Evolutionary conservation across 331 rosid species (phyloP).

Genomic region (Arachis monticola): DNA sequence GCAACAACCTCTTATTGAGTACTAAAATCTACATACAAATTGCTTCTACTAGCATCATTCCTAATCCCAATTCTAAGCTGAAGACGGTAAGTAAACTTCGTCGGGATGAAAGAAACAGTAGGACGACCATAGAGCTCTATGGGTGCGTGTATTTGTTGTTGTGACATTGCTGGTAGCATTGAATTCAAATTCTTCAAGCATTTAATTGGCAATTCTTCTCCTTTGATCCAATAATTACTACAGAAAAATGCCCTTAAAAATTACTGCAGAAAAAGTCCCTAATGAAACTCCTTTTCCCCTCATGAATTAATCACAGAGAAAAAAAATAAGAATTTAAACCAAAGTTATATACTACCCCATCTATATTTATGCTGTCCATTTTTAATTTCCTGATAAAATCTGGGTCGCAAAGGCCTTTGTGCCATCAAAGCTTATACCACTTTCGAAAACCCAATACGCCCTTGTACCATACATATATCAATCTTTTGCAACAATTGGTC

Average conservation of each 20-base stretch:
- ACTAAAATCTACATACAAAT: slow-evolving; percentile 69
- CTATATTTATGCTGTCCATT: too few species aligned
- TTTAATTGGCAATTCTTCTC: slow-evolving; percentile 59
- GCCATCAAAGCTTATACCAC: too few species aligned
- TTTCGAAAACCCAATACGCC: too few species aligned
- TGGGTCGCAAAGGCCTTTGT: too few species aligned
- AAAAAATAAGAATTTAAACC: too few species aligned
- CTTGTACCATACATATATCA: too few species aligned
- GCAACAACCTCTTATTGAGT: slow-evolving; percentile 62
- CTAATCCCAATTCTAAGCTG: slow-evolving; percentile 84
- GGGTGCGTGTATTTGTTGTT: slow-evolving; percentile 75
- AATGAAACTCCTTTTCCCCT: slow-evolving; percentile 66
- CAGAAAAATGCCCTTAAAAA: slow-evolving; percentile 52
- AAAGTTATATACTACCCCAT: too few species aligned
- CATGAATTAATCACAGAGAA: slow-evolving; percentile 24
- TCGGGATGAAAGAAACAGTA: slow-evolving; percentile 79
- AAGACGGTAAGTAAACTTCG: slow-evolving; percentile 87
- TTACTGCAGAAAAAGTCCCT: slow-evolving; percentile 44
- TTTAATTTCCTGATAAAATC: too few species aligned
- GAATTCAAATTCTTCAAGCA: slow-evolving; percentile 43
- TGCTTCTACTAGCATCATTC: slow-evolving; percentile 65
- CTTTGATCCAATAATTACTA: slow-evolving; percentile 43
- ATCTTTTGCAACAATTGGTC: too few species aligned
- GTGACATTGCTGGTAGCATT: slow-evolving; percentile 63
- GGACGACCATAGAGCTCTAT: slow-evolving; percentile 82